Evolutionary conservation across 1,284 basidiomycete genomes (phyloP).

Genomic region (Lentinus polychrous): DNA sequence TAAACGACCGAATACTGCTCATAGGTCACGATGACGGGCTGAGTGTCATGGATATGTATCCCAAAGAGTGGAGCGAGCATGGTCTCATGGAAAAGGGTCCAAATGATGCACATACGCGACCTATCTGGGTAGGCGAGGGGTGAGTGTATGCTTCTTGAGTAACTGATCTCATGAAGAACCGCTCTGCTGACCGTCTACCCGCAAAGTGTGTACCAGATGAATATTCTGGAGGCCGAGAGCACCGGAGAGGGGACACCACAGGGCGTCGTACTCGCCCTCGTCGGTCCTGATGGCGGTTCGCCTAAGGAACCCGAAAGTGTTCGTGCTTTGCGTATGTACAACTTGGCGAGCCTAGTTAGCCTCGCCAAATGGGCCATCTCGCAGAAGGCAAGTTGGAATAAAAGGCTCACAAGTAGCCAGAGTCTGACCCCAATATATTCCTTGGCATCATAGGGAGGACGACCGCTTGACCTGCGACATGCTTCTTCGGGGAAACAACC

Average conservation of each 20-base stretch:
- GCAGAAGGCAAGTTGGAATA: slow-evolving; percentile 48
- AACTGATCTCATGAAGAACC: no score
- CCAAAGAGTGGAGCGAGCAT: slow-evolving; percentile 50
- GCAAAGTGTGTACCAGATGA: slow-evolving; percentile 65
- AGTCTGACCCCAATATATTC: slow-evolving; percentile 3
- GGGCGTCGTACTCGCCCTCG: slow-evolving; percentile 68
- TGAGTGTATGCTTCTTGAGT: slow-evolving; percentile 26
- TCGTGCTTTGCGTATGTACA: slow-evolving; percentile 71
- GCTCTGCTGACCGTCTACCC: slow-evolving; percentile 8
- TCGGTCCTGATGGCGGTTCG: slow-evolving; percentile 51
- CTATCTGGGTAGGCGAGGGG: slow-evolving; percentile 74
- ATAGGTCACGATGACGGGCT: slow-evolving; percentile 73
- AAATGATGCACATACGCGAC: slow-evolving; percentile 55
- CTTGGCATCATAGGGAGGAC: slow-evolving; percentile 34
- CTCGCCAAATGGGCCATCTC: slow-evolving; percentile 66
- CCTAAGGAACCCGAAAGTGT: slow-evolving; percentile 44
- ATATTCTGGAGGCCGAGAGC: slow-evolving; percentile 61
- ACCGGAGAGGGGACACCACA: slow-evolving; percentile 53
- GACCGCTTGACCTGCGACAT: slow-evolving; percentile 53
- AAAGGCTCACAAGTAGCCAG: not conserved
- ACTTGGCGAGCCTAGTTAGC: slow-evolving; percentile 61
- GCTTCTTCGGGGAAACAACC: slow-evolving; percentile 46
- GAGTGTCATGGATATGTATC: slow-evolving; percentile 73
- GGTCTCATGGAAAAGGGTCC: slow-evolving; percentile 51
- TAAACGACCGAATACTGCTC: slow-evolving; percentile 54